These are phyloP conservation scores for Colletotrichum shisoi DNA, from an alignment of 2,329 filamentous ascomycete genomes.

Conservation along the genomic window DNA sequence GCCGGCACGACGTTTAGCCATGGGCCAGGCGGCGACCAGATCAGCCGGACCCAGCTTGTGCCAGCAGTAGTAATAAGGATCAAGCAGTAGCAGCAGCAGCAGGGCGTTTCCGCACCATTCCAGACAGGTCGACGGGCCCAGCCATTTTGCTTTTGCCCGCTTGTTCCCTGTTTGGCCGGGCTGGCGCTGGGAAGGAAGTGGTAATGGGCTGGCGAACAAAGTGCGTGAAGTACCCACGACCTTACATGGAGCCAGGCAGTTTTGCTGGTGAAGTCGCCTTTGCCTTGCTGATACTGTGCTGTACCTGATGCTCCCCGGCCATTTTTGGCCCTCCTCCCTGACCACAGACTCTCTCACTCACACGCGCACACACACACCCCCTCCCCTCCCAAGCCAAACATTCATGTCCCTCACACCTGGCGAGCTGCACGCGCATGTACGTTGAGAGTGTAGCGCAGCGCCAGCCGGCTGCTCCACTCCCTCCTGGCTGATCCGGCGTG, in stretches of 20 bases:
- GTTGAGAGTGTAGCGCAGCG: conserved; percentile 31
- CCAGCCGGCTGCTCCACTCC: conserved; percentile 38
- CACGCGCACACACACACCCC: conserved; percentile 20
- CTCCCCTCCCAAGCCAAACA: conserved; percentile 37
- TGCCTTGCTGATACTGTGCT: conserved; percentile 38
- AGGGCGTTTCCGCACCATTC: conserved; percentile 36
- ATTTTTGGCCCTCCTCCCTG: conserved; percentile 35
- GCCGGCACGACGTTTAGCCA: conserved; percentile 25
- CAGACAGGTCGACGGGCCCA: conserved; percentile 32
- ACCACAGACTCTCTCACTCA: conserved; percentile 22
- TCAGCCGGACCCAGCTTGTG: not conserved
- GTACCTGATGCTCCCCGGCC: conserved; percentile 35
- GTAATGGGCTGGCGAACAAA: conserved; percentile 30
- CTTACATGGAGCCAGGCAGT: conserved; percentile 36
- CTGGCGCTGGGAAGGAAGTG: conserved; percentile 25
- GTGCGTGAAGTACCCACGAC: conserved; percentile 38
- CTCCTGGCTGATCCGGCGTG: conserved; percentile 36
- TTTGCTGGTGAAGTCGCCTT: conserved; percentile 29
- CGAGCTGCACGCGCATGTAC: conserved; percentile 30
- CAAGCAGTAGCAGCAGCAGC: too few species aligned
- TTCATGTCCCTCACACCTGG: conserved; percentile 38
- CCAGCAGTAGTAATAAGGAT: not conserved
- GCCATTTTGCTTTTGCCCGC: conserved; percentile 39
- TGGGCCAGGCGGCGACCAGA: conserved; percentile 16
- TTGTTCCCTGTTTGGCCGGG: conserved; percentile 35